A percentile compares a stretch with the other conserved stretches of the same genome.
phyloP scores from a whole-genome alignment of 352 stramenopile genomes.

The Globisporangium irregulare region DNA sequence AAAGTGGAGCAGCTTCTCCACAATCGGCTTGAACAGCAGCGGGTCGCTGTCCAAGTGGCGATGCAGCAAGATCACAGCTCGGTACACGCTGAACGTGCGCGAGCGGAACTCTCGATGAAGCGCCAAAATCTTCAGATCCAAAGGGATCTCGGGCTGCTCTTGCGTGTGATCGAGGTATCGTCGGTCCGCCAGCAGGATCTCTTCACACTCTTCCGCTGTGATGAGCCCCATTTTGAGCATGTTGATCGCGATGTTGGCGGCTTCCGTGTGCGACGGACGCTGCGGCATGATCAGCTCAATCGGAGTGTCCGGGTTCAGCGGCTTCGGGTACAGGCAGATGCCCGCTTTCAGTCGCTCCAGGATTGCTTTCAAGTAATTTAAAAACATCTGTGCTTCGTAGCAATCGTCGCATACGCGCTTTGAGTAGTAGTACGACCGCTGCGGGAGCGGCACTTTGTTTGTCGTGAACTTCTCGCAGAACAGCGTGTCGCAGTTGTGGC shows the following conservation, averaged over 20 bases:
- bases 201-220: constrained; percentile 85
- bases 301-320: constrained; percentile 77
- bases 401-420: constrained; percentile 87
- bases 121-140: constrained; percentile 83
- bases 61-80: constrained; percentile 82
- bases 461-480: constrained; percentile 84
- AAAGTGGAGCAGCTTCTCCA: constrained; percentile 81
- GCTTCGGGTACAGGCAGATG: constrained; percentile 84
- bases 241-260: constrained; percentile 85
- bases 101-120: constrained; percentile 86
- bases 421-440: constrained; percentile 77
- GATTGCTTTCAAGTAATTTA: constrained; percentile 85
- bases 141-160: constrained; percentile 80
- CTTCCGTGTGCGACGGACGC: constrained; percentile 72
- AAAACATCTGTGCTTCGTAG: constrained; percentile 79
- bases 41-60: constrained; percentile 84
- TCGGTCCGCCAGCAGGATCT: constrained; percentile 79
- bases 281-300: constrained; percentile 90
- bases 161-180: constrained; percentile 81
- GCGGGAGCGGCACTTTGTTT: constrained; percentile 75
- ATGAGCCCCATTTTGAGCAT: constrained; percentile 81
- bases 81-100: constrained; percentile 78
- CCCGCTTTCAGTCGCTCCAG: constrained; percentile 81
- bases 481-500: constrained; percentile 73
- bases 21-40: constrained; percentile 84